Evolutionary conservation across 2,329 filamentous ascomycete genomes (phyloP).

Genomic region (Xylaria polymorpha): DNA sequence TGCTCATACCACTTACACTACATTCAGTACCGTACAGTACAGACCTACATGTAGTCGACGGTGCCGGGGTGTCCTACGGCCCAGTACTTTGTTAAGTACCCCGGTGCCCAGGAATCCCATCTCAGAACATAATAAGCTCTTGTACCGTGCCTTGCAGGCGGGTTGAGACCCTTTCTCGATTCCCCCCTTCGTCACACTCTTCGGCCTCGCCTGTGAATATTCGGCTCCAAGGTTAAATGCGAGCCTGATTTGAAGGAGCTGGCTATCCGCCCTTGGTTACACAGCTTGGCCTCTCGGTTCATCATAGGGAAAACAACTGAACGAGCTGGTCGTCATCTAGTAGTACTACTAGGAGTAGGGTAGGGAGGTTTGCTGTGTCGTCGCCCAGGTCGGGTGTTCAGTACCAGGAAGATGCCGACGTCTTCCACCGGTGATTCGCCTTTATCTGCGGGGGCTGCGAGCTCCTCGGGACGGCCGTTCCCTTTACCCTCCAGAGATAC

Average conservation of each 20-base stretch:
- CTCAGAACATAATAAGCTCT: constrained; percentile 48
- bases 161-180: constrained; percentile 40
- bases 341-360: constrained; percentile 41
- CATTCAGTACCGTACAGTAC: too few relatives aligned
- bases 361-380: constrained; percentile 55
- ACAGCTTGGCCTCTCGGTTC: constrained; percentile 39
- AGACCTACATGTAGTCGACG: neutral
- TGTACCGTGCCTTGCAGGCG: constrained; percentile 48
- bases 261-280: constrained; percentile 43
- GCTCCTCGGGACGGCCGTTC: constrained; percentile 56
- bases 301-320: constrained; percentile 17
- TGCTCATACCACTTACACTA: constrained; percentile 16
- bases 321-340: constrained; percentile 35
- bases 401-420: constrained; percentile 58
- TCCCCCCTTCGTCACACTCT: constrained; percentile 43
- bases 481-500: constrained; percentile 59
- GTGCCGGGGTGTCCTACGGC: constrained; percentile 4
- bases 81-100: constrained; percentile 18
- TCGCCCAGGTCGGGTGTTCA: constrained; percentile 61
- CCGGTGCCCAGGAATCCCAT: constrained; percentile 35
- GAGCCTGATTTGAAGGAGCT: constrained; percentile 41
- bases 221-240: constrained; percentile 46
- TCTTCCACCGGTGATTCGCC: constrained; percentile 66
- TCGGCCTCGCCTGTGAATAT: constrained; percentile 34
- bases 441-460: constrained; percentile 55